phyloP scores from a whole-genome alignment of 441 rosid genomes.

The Melastoma candidum region DNA sequence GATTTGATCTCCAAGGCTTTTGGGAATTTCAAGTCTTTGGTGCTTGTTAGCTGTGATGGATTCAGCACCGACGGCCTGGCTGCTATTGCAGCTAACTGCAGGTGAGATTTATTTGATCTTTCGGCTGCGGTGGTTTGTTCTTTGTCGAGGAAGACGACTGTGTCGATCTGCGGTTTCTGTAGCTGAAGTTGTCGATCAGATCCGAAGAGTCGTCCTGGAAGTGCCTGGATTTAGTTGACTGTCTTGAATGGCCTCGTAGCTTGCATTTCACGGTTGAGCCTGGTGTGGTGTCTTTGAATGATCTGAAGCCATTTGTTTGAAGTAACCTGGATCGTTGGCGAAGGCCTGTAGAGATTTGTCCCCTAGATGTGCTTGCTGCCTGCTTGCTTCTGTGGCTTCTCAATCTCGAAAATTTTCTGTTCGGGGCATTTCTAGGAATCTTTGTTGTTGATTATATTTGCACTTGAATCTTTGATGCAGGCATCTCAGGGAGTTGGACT shows the following conservation, averaged over 20 bases:
- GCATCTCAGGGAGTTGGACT: constrained; percentile 52
- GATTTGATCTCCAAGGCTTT: constrained; percentile 52
- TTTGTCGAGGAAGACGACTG: not conserved
- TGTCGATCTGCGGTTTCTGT: not conserved
- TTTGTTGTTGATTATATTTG: not conserved
- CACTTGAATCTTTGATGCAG: constrained; percentile 26
- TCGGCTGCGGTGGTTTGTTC: not conserved
- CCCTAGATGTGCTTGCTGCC: too few relatives aligned
- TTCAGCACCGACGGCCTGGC: constrained; percentile 76
- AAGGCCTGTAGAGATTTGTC: too few relatives aligned
- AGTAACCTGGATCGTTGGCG: too few relatives aligned
- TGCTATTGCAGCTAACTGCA: constrained; percentile 59
- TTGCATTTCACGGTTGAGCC: too few relatives aligned
- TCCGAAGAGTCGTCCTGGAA: too few relatives aligned
- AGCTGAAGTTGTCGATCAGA: too few relatives aligned
- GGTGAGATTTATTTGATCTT: constrained; percentile 25
- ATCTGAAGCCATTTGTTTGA: too few relatives aligned
- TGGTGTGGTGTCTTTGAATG: too few relatives aligned
- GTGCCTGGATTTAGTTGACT: too few relatives aligned
- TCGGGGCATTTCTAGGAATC: not conserved
- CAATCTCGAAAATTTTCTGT: not conserved
- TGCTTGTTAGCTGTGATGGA: constrained; percentile 79
- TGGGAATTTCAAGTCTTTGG: constrained; percentile 52
- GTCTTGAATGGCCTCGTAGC: too few relatives aligned
- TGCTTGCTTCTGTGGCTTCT: too few relatives aligned